phyloP scores from a whole-genome alignment of 83 land plant species.

The Thuja plicata region DNA sequence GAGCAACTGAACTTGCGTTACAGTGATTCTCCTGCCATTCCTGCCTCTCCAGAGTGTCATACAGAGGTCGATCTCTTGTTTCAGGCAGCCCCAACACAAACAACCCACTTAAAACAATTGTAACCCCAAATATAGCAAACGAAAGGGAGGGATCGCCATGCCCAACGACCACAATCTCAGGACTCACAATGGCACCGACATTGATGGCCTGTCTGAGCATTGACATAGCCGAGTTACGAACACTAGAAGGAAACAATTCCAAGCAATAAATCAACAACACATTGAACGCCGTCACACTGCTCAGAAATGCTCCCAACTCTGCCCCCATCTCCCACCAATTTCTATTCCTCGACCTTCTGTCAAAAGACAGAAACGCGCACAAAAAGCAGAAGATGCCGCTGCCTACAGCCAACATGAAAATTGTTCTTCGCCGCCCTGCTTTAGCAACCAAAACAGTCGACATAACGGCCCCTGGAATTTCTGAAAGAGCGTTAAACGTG shows the following conservation, averaged over 20 bases:
- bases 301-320: slow-evolving; percentile 36
- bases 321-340: slow-evolving; percentile 22
- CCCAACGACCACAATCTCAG: slow-evolving; percentile 38
- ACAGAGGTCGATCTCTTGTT: slow-evolving; percentile 33
- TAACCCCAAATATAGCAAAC: slow-evolving; percentile 42
- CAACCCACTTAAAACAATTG: slow-evolving; percentile 29
- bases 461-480: slow-evolving; percentile 34
- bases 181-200: slow-evolving; percentile 36
- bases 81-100: slow-evolving; percentile 51
- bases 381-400: slow-evolving; percentile 31
- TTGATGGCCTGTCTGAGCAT: slow-evolving; percentile 49
- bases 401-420: slow-evolving; percentile 13
- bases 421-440: slow-evolving; percentile 19
- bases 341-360: neutral
- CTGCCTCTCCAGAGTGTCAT: slow-evolving; percentile 54
- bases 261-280: slow-evolving; percentile 29
- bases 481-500: slow-evolving; percentile 47
- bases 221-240: slow-evolving; percentile 49
- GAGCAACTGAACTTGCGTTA: too few relatives aligned
- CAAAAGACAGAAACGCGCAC: slow-evolving; percentile 12
- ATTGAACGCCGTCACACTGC: slow-evolving; percentile 31
- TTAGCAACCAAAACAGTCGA: slow-evolving; percentile 23
- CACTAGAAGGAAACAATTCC: slow-evolving; percentile 57
- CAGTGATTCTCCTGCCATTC: slow-evolving; percentile 18
- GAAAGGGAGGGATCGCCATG: slow-evolving; percentile 16